phyloP scores from a whole-genome alignment of 768 basidiomycete genomes.

The Mycena venus region DNA sequence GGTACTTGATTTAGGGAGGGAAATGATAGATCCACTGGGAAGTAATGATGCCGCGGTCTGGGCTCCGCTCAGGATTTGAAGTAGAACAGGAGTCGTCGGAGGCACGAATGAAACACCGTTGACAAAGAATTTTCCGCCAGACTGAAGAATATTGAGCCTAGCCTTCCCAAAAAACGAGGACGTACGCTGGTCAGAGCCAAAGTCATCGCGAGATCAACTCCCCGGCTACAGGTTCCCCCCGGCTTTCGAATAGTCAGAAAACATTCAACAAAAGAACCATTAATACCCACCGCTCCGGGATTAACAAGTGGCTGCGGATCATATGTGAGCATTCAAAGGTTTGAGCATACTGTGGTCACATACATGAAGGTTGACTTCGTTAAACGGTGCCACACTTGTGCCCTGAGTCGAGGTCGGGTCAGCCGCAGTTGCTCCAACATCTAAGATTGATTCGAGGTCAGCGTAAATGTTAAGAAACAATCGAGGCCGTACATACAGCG shows the following conservation, averaged over 20 bases:
- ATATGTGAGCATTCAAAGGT: background rate
- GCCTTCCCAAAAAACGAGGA: background rate
- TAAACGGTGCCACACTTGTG: conserved; percentile 38
- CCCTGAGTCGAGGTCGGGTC: conserved; percentile 51
- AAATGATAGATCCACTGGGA: conserved; percentile 61
- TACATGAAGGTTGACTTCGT: conserved; percentile 42
- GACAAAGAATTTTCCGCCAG: conserved; percentile 37
- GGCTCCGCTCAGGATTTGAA: conserved; percentile 71
- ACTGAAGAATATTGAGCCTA: background rate
- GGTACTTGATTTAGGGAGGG: conserved; percentile 59
- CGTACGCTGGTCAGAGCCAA: background rate
- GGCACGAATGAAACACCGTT: conserved; percentile 48
- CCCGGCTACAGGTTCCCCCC: background rate
- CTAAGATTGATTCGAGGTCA: background rate
- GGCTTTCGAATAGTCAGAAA: background rate
- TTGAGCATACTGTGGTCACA: background rate
- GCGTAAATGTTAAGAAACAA: too few relatives aligned
- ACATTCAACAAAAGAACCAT: background rate
- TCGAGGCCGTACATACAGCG: conserved; percentile 48
- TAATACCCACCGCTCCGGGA: background rate
- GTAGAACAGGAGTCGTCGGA: conserved; percentile 65
- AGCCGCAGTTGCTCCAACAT: conserved; percentile 47
- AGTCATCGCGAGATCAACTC: background rate
- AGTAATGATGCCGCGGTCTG: conserved; percentile 60
- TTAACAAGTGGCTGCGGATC: background rate